These are phyloP conservation scores for Scheffersomyces segobiensis DNA, from an alignment of 1,139 yeast species.

Conservation along the genomic window DNA sequence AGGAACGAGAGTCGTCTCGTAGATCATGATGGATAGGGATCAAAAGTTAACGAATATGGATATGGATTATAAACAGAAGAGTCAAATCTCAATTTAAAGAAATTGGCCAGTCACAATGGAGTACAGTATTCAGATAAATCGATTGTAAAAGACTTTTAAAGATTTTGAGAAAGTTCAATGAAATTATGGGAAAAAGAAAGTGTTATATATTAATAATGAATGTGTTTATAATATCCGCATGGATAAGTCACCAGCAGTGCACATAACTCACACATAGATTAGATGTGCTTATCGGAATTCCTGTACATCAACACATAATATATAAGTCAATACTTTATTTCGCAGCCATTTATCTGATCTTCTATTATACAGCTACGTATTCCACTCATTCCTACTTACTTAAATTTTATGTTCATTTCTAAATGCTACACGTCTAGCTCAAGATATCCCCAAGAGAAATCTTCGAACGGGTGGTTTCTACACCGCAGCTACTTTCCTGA, in stretches of 20 bases:
- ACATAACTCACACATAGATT: background rate
- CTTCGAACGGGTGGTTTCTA: constrained; percentile 17
- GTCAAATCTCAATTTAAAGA: background rate
- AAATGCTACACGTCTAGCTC: constrained; percentile 8
- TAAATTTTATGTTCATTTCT: background rate
- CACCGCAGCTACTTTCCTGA: background rate
- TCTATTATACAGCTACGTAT: background rate
- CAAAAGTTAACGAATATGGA: background rate
- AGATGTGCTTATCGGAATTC: background rate
- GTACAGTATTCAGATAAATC: background rate
- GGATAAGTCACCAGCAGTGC: background rate
- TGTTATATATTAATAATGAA: background rate
- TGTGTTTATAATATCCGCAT: background rate
- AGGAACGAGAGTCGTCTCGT: constrained; percentile 28
- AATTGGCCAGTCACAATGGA: background rate
- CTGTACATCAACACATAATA: background rate
- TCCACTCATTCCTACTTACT: background rate
- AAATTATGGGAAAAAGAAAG: background rate
- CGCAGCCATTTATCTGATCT: background rate
- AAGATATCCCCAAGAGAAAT: constrained; percentile 28
- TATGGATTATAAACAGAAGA: background rate
- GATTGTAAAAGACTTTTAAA: no score
- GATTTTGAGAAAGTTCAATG: background rate
- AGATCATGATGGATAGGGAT: constrained; percentile 17
- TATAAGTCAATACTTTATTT: background rate